These are phyloP conservation scores for Sporisorium exsertum DNA, from an alignment of 1,284 basidiomycete species.

Conservation along the genomic window DNA sequence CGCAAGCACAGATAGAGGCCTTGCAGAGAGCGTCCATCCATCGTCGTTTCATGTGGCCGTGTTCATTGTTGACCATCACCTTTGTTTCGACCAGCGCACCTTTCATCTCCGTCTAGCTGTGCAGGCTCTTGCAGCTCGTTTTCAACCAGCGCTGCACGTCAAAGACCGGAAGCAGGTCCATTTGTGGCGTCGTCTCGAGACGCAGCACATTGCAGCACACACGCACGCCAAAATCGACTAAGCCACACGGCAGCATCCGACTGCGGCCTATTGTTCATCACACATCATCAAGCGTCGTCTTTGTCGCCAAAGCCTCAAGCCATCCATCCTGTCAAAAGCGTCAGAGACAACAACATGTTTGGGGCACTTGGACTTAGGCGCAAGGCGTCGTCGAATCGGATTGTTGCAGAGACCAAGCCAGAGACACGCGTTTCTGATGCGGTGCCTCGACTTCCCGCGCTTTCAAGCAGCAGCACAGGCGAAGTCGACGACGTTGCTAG, in stretches of 20 bases:
- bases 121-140: not conserved
- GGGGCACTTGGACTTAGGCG: slow-evolving; percentile 11
- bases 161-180: not conserved
- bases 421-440: slow-evolving; percentile 13
- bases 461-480: not conserved
- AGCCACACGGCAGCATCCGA: not conserved
- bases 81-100: not conserved
- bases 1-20: too few species aligned
- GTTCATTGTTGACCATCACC: not conserved
- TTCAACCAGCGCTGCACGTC: not conserved
- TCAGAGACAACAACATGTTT: not conserved
- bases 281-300: not conserved
- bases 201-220: not conserved
- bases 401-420: slow-evolving; percentile 1
- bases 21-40: too few species aligned
- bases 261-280: not conserved
- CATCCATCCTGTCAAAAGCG: too few species aligned
- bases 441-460: slow-evolving; percentile 20
- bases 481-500: not conserved
- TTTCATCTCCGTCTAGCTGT: not conserved
- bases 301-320: not conserved
- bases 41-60: not conserved
- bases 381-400: slow-evolving; percentile 11
- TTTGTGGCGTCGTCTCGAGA: not conserved
- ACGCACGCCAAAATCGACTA: not conserved